Evolutionary conservation across 768 basidiomycete genomes (phyloP), one percentile per base, ranked within the genome.

Genomic region (Chlorophyllum brunneum): DNA sequence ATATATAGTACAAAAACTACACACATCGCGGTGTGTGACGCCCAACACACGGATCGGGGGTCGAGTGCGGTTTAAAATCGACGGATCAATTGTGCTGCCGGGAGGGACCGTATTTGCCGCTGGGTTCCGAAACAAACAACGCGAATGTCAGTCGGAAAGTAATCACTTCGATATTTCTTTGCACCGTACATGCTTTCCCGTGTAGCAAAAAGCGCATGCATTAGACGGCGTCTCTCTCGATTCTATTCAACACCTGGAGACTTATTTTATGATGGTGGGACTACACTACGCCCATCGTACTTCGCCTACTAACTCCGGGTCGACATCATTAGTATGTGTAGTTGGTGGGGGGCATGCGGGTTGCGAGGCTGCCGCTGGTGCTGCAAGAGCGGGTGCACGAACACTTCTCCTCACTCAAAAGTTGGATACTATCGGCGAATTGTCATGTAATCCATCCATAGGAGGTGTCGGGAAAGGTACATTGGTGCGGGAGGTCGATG

Each of bases 301-400:
- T 33, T 42, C 31, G 11, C 15, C 13, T 18, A 36, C 13, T 8
- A 18, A 31, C 36, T 29, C 18, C 5, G 4, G 9, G 10, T 30
- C 9, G n/a, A 7, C 8, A 5, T 5, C n/a, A n/a, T 30, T 24
- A 80, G 90, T 93, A 0, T 91, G 91, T 59, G 77, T 95, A 26
- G 90, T 95, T 58, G 93, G 93, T 23, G 93, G 88, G 3, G 93
- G 93, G 3, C 93, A 95, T 72, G 93, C 93, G 26, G 93, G 93
- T 1, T 92, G 90, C 60, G 93, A 95, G 64, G 93, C 93, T 1
- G 92, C 93, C 0, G 81, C 92, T 4, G 93, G 86, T 2, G 78
- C 92, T 13, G 92, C 93, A 1, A 76, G 93, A 39, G 80, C 86
- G 0, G 92, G 93, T 1, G 92, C 92, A 2, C 76, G 78, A 56